These are phyloP conservation scores for Penicillium nucicola DNA, from an alignment of 495 filamentous ascomycete genomes.

Conservation along the genomic window DNA sequence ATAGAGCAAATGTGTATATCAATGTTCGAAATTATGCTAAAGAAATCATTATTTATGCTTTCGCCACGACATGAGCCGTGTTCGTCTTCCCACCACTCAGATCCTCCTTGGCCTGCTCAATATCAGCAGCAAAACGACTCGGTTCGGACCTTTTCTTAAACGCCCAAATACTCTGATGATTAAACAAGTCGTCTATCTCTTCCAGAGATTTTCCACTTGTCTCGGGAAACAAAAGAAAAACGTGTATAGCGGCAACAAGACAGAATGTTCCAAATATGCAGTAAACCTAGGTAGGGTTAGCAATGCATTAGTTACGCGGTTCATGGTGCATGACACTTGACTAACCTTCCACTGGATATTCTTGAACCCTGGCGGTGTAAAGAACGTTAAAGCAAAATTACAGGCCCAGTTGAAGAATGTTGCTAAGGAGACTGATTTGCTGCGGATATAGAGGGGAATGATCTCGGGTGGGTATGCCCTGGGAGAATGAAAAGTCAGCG, in stretches of 20 bases:
- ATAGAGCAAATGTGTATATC: too few species aligned
- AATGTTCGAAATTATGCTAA: background rate
- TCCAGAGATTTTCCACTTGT: conserved; percentile 61
- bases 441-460: conserved; percentile 18
- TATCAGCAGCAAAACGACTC: conserved; percentile 11
- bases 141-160: conserved; percentile 9
- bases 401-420: conserved; percentile 21
- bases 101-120: conserved; percentile 16
- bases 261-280: conserved; percentile 18
- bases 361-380: conserved; percentile 59
- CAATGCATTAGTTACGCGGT: background rate
- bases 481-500: background rate
- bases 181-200: conserved; percentile 65
- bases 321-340: background rate
- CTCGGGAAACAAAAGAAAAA: conserved; percentile 65
- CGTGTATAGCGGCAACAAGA: conserved; percentile 62
- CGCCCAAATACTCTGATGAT: conserved; percentile 19
- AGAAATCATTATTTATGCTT: background rate
- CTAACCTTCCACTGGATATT: conserved; percentile 52
- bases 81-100: conserved; percentile 3
- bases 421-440: conserved; percentile 15
- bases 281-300: conserved; percentile 6
- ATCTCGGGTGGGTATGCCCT: conserved; percentile 20
- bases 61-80: background rate
- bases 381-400: conserved; percentile 53